These are phyloP conservation scores for Mimosa bimucronata DNA, from an alignment of 306 rosid genomes.

Conservation along the genomic window DNA sequence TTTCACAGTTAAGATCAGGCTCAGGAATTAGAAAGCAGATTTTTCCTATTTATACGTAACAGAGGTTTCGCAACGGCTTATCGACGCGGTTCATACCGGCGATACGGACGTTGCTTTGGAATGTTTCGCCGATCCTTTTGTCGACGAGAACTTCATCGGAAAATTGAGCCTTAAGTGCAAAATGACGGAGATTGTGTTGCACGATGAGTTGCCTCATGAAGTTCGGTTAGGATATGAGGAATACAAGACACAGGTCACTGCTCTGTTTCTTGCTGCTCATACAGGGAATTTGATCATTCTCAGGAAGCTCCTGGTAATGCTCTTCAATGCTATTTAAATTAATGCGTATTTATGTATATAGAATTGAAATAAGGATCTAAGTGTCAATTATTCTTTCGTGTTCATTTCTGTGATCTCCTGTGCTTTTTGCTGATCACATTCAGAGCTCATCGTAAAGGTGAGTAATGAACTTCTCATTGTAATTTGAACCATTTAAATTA, in stretches of 20 bases:
- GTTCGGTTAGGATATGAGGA: slow-evolving; percentile 56
- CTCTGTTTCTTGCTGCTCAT: slow-evolving; percentile 68
- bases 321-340: too few species aligned
- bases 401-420: too few species aligned
- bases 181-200: slow-evolving; percentile 57
- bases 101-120: slow-evolving; percentile 39
- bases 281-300: slow-evolving; percentile 55
- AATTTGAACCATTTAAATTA: too few species aligned
- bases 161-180: slow-evolving; percentile 57
- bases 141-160: slow-evolving; percentile 69
- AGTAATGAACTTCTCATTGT: too few species aligned
- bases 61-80: slow-evolving; percentile 54
- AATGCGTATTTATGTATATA: too few species aligned
- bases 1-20: slow-evolving; percentile 40
- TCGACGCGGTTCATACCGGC: slow-evolving; percentile 53
- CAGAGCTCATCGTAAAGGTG: too few species aligned
- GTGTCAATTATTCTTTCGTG: too few species aligned
- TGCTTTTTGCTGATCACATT: too few species aligned
- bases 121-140: slow-evolving; percentile 42
- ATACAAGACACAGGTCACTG: slow-evolving; percentile 68
- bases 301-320: slow-evolving; percentile 54
- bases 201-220: slow-evolving; percentile 56
- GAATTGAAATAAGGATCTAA: too few species aligned
- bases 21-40: slow-evolving; percentile 42
- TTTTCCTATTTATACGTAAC: slow-evolving; percentile 57